Evolutionary conservation across 768 basidiomycete species (phyloP).

Genomic region (Amanita molliuscula): DNA sequence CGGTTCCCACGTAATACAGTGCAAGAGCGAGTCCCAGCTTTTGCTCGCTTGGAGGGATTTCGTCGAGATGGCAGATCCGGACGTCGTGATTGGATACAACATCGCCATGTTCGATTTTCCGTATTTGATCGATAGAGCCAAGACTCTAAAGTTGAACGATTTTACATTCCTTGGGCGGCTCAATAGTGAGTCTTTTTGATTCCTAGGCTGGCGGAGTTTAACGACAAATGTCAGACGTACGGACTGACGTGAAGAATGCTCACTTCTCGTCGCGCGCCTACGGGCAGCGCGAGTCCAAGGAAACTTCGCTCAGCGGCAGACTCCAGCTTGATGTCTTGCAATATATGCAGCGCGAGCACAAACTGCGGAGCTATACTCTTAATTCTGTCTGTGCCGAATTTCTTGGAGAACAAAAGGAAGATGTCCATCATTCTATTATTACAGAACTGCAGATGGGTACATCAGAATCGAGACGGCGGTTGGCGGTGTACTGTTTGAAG

Average conservation of each 20-base stretch:
- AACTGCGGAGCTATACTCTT: conserved; percentile 91
- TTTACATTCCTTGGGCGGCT: conserved; percentile 75
- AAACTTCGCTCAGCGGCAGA: conserved; percentile 82
- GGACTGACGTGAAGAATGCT: conserved; percentile 79
- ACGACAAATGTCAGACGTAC: conserved; percentile 37
- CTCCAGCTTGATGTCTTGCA: conserved; percentile 93
- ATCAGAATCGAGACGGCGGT: conserved; percentile 79
- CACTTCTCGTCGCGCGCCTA: conserved; percentile 99
- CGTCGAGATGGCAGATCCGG: conserved; percentile 83
- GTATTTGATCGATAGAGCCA: conserved; percentile 89
- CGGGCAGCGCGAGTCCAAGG: conserved; percentile 94
- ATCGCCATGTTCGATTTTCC: conserved; percentile 92
- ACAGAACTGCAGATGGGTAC: conserved; percentile 97
- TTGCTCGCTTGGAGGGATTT: conserved; percentile 86
- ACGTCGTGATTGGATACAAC: conserved; percentile 96
- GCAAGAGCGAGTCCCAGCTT: conserved; percentile 63
- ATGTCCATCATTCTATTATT: conserved; percentile 97
- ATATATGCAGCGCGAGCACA: conserved; percentile 98
- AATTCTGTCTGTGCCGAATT: conserved; percentile 98
- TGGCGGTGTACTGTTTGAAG: conserved; percentile 98
- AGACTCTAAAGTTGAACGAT: conserved; percentile 54
- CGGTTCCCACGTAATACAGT: conserved; percentile 91
- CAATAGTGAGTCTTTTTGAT: conserved; percentile 36
- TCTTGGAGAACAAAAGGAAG: conserved; percentile 97
- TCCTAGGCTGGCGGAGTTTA: not conserved